phyloP scores from a whole-genome alignment of 148 eudicot genomes.

The Polygonum aviculare region DNA sequence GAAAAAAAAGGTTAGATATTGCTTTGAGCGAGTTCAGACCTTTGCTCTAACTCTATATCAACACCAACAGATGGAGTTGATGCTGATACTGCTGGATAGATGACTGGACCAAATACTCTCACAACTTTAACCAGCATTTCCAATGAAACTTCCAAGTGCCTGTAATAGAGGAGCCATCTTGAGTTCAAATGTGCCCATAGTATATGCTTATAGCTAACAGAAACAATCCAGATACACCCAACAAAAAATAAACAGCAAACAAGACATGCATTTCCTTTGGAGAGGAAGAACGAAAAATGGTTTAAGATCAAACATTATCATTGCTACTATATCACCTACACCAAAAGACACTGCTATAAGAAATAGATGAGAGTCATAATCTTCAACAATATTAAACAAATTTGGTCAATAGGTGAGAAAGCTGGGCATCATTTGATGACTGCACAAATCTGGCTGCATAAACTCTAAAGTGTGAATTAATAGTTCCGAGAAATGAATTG shows the following conservation, averaged over 20 bases:
- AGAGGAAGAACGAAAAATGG: neutral
- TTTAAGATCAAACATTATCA: neutral
- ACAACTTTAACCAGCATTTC: slow-evolving; percentile 84
- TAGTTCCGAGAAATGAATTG: neutral
- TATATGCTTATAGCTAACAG: neutral
- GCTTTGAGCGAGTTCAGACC: slow-evolving; percentile 29
- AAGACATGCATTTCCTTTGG: neutral
- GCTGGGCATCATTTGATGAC: neutral
- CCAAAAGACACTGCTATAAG: neutral
- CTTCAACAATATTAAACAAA: neutral
- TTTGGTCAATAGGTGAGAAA: neutral
- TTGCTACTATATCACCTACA: neutral
- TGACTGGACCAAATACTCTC: slow-evolving; percentile 81
- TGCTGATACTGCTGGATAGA: slow-evolving; percentile 77
- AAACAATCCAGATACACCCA: neutral
- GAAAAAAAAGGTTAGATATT: neutral
- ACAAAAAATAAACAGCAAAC: neutral
- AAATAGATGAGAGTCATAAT: neutral
- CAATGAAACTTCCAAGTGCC: slow-evolving; percentile 76
- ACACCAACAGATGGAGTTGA: slow-evolving; percentile 80
- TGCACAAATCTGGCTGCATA: neutral
- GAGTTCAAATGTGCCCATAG: neutral
- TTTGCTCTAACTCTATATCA: slow-evolving; percentile 96
- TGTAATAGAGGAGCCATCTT: slow-evolving; percentile 13
- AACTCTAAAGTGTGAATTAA: neutral